phyloP scores from a whole-genome alignment of 73 alveolate genomes.

The Tetrahymena thermophila region DNA sequence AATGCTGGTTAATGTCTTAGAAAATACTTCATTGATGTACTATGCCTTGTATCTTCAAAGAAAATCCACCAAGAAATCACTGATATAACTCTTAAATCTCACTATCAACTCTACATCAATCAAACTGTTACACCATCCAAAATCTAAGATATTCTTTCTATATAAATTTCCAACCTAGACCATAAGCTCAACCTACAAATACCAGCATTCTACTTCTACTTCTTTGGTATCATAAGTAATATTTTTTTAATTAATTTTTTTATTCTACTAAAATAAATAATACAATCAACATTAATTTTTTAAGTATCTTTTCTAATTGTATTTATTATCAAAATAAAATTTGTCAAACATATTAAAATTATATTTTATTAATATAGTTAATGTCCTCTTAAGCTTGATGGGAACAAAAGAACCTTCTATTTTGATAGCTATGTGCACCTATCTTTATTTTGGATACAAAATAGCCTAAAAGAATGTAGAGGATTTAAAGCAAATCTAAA shows the following conservation, averaged over 20 bases:
- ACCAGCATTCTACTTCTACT: background rate
- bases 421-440: background rate
- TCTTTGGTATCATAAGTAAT: background rate
- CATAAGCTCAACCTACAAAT: background rate
- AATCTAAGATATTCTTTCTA: background rate
- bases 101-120: background rate
- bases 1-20: background rate
- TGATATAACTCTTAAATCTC: background rate
- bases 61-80: background rate
- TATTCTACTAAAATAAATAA: too few relatives aligned
- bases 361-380: background rate
- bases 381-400: background rate
- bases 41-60: background rate
- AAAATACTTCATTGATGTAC: background rate
- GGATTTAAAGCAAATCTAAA: background rate
- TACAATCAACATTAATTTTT: too few relatives aligned
- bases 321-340: too few relatives aligned
- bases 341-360: too few relatives aligned
- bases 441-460: background rate
- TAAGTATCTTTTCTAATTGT: too few relatives aligned
- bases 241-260: too few relatives aligned
- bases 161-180: background rate
- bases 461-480: background rate
- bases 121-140: background rate
- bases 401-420: background rate